Base-by-base conservation (phyloP, 2,329 filamentous ascomycete species). In the Westerdykella sp. region DNA sequence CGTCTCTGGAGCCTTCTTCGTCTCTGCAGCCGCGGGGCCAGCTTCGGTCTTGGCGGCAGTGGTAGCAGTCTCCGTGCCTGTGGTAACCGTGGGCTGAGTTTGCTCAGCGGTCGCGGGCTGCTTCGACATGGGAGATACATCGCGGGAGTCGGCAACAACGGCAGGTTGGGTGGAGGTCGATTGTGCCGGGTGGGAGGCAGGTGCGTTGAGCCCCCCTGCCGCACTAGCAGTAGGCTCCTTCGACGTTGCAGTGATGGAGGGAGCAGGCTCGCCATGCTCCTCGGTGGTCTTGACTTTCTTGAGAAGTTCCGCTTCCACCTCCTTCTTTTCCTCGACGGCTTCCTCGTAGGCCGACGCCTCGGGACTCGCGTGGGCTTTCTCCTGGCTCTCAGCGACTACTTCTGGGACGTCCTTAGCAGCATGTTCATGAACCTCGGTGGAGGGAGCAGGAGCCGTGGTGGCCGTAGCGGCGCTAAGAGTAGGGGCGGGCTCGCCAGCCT, bases 261-360 rank as follows among this genome's bases (percentile, higher is more conserved):
- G 66, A 25, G 68, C 66, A 28, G 67, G 66, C 43, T 67, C 64
- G 31, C 67, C 67, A 41, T 56, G 46, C 30, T 60, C 59, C 38
- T 69, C 47, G 5, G 55, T 51, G 6, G 57, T 52, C 43, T 60
- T 11, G 46, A 80, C 73, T 61, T 83, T 77, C 48, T 78, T 73
- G 32, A 87, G 70, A 11, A 91, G 73, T 69, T 91, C 83, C 21
- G 77, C 67, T 71, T 94, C 87, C 5, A 89, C 75, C 9, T 73
- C 75, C 63, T 79, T 80, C 78, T 93, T 93, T 55, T 90, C 85
- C 49, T 77, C 70, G 6, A 93, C 85, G 14, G 82, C 84, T 43
- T 75, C 74, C 1, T 79, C 72, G 65, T 81, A 84, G 43, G 78
- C 77, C 30, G 84, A 79, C 28, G 87, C 87, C 68, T 93, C 87